Conservation (phyloP, 2,329 filamentous ascomycete genomes). For the Venturia carpophila region DNA sequence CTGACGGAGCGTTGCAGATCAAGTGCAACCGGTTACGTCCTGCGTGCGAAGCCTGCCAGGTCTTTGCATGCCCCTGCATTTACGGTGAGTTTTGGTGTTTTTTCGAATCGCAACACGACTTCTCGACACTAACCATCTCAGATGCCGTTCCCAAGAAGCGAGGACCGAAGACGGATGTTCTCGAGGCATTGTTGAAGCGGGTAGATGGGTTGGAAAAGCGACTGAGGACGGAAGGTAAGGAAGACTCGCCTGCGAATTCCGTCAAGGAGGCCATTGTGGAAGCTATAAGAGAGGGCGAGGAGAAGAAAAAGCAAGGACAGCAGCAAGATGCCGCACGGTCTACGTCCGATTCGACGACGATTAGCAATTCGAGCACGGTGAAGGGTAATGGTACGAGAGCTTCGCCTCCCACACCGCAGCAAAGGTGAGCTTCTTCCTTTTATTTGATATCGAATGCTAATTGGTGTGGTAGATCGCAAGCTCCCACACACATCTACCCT, state of each 20-base stretch:
- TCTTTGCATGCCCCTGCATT: constrained; percentile 80
- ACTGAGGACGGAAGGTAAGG: constrained; percentile 51
- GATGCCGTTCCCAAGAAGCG: constrained; percentile 86
- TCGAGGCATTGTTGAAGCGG: constrained; percentile 75
- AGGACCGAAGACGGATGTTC: constrained; percentile 81
- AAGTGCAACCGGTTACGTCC: constrained; percentile 83
- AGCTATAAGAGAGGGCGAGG: constrained; percentile 9
- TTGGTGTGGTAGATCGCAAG: neutral
- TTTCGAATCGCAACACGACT: neutral
- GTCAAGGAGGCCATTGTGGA: constrained; percentile 15
- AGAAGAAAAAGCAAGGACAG: neutral
- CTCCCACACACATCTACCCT: constrained; percentile 29
- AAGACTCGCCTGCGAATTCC: constrained; percentile 29
- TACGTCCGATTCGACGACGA: neutral
- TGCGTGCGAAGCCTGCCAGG: constrained; percentile 79
- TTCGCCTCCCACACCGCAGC: neutral
- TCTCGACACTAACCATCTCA: constrained; percentile 30
- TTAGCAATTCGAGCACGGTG: constrained; percentile 6
- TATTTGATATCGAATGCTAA: neutral
- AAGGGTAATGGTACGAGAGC: neutral
- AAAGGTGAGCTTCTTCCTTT: neutral
- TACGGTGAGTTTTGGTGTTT: constrained; percentile 54
- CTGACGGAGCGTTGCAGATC: constrained; percentile 51
- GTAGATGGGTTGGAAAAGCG: constrained; percentile 79
- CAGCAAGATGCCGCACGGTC: constrained; percentile 2